phyloP scores from a whole-genome alignment of 805 yeast species.

The Nakazawaea siamensis region DNA sequence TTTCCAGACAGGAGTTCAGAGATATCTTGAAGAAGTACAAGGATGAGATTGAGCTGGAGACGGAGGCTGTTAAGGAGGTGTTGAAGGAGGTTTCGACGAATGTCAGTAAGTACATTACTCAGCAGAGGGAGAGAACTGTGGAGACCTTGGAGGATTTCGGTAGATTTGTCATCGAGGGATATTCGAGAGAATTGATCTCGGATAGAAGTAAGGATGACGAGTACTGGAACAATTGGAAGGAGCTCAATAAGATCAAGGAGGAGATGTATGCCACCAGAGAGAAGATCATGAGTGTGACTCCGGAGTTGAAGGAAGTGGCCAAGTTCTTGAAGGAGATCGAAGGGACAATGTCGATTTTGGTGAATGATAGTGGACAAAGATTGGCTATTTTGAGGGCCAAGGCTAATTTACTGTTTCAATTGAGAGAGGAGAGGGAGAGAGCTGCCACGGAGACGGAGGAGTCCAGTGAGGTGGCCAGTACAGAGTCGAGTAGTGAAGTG shows the following conservation, averaged over 20 bases:
- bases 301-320: constrained; percentile 22
- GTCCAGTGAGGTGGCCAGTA: not conserved
- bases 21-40: constrained; percentile 27
- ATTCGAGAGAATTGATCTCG: constrained; percentile 49
- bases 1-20: constrained; percentile 41
- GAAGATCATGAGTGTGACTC: constrained; percentile 27
- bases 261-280: constrained; percentile 50
- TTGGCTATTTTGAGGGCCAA: constrained; percentile 47
- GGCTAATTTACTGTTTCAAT: constrained; percentile 50
- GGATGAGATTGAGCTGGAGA: constrained; percentile 19
- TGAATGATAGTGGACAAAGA: constrained; percentile 56
- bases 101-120: constrained; percentile 23
- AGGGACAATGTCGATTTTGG: constrained; percentile 38
- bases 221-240: constrained; percentile 52
- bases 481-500: too few relatives aligned
- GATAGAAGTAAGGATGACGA: constrained; percentile 19
- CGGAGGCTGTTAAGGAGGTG: constrained; percentile 24
- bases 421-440: constrained; percentile 35
- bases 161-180: constrained; percentile 57
- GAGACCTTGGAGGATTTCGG: constrained; percentile 71
- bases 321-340: constrained; percentile 28
- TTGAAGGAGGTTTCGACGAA: constrained; percentile 22
- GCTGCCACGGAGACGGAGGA: not conserved
- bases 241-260: constrained; percentile 49
- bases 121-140: constrained; percentile 35